Evolutionary conservation across 306 rosid genomes (phyloP).

Genomic region (Leucaena leucocephala): DNA sequence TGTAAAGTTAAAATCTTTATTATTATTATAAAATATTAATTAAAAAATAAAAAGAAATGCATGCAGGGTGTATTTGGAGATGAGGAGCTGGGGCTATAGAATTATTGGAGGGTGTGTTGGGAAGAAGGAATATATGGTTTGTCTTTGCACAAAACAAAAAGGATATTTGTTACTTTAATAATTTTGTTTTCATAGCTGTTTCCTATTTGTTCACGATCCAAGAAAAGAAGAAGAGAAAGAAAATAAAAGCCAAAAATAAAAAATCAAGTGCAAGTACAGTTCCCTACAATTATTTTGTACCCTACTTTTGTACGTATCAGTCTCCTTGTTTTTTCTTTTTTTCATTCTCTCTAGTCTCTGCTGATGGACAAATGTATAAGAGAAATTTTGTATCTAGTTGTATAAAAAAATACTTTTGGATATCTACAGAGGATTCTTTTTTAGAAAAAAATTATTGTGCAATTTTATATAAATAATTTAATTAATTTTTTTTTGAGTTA

Average conservation of each 20-base stretch:
- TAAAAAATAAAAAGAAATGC: neutral
- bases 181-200: constrained; percentile 15
- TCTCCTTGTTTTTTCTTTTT: too few species aligned
- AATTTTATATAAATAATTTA: too few species aligned
- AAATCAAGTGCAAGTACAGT: neutral
- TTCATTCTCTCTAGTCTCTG: too few species aligned
- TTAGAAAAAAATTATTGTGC: too few species aligned
- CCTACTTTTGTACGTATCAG: neutral
- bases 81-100: neutral
- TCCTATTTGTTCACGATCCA: constrained; percentile 41
- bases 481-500: too few species aligned
- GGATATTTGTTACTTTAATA: constrained; percentile 39
- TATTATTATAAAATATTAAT: neutral
- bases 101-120: constrained; percentile 36
- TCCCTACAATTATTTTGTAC: neutral
- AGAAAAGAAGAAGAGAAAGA: constrained; percentile 2
- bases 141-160: constrained; percentile 47
- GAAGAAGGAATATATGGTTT: constrained; percentile 38
- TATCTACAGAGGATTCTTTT: too few species aligned
- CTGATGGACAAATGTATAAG: too few species aligned
- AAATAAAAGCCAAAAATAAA: neutral
- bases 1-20: neutral
- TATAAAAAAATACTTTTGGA: too few species aligned
- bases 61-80: neutral
- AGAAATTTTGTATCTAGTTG: too few species aligned